These are phyloP conservation scores for Beauveria australis DNA, from an alignment of 2,329 filamentous ascomycete species.

Conservation along the genomic window DNA sequence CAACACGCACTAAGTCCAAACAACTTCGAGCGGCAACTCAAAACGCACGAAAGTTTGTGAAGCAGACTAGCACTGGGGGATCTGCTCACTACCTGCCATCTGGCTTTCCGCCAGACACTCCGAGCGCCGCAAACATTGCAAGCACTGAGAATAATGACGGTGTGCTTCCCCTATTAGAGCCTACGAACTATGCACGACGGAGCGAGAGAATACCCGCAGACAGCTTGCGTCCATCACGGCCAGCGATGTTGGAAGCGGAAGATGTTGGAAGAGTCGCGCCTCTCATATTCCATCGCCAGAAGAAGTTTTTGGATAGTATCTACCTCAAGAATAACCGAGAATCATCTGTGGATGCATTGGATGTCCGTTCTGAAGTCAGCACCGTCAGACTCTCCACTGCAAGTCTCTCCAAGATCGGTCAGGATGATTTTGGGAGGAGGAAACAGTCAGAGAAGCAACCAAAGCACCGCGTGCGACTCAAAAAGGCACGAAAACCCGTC, in stretches of 20 bases:
- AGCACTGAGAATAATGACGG: background rate
- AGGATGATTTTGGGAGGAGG: background rate
- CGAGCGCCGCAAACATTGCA: background rate
- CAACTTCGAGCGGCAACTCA: background rate
- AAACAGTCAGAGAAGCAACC: constrained; percentile 7
- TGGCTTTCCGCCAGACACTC: background rate
- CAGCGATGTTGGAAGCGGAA: constrained; percentile 49
- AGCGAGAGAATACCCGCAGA: background rate
- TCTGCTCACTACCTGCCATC: constrained; percentile 11
- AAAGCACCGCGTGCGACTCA: constrained; percentile 16
- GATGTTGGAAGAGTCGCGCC: constrained; percentile 26
- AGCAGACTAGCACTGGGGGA: constrained; percentile 20
- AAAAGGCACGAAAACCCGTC: constrained; percentile 23
- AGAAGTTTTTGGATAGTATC: constrained; percentile 46
- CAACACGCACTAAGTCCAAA: background rate
- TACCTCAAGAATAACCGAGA: constrained; percentile 35
- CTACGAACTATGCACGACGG: background rate
- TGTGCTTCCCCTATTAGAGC: background rate
- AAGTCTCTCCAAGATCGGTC: background rate
- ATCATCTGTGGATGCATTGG: constrained; percentile 7
- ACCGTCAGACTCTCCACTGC: background rate
- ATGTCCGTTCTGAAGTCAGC: background rate
- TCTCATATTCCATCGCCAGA: constrained; percentile 40
- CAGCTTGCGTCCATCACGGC: constrained; percentile 24
- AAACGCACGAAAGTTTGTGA: constrained; percentile 21